phyloP scores from a whole-genome alignment of 2,329 filamentous ascomycete species.

The Fusarium sacchari region DNA sequence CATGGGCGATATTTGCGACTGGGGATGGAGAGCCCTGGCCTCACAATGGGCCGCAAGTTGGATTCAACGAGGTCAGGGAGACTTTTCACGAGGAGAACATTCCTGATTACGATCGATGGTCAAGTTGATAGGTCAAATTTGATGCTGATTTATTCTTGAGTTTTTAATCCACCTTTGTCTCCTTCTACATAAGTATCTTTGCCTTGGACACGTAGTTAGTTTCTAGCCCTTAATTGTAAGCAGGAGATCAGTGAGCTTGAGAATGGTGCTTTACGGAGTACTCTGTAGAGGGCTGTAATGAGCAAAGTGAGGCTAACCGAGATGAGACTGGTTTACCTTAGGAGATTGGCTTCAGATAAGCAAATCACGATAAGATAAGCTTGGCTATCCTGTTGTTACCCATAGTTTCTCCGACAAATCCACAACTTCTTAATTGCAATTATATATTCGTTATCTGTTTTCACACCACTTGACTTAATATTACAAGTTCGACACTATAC shows the following conservation, averaged over 20 bases:
- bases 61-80: neutral
- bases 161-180: neutral
- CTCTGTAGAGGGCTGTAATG: neutral
- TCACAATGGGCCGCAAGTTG: neutral
- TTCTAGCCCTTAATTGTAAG: neutral
- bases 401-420: neutral
- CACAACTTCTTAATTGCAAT: too few relatives aligned
- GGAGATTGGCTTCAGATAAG: neutral
- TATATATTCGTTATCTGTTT: too few relatives aligned
- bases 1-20: neutral
- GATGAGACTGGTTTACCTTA: fast-evolving
- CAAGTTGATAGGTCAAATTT: neutral
- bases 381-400: fast-evolving
- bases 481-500: fast-evolving
- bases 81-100: neutral
- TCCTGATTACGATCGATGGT: neutral
- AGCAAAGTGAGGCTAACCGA: neutral
- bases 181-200: neutral
- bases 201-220: neutral
- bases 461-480: too few relatives aligned
- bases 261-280: too few relatives aligned
- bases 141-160: fast-evolving
- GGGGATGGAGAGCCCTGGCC: neutral
- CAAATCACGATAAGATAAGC: neutral
- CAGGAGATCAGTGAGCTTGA: neutral